Evolutionary conservation across 192 early-diverging fungal genomes (phyloP), one percentile per base, ranked within the genome.

Genomic region (Allomyces arbusculus): DNA sequence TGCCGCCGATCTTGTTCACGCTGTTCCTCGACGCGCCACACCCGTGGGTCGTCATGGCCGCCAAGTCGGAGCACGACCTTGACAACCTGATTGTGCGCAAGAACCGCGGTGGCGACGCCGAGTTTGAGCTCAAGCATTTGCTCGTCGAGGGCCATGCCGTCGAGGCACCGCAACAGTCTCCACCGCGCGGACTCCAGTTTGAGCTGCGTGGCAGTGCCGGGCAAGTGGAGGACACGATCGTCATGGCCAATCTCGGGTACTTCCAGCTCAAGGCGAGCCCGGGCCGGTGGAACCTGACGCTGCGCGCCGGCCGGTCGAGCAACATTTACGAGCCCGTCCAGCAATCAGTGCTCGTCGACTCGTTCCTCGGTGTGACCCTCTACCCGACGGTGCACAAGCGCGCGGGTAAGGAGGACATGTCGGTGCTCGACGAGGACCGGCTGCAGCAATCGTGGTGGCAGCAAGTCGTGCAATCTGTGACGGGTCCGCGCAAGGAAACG

Each of bases 181-280:
- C 95, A 4, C 92, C 92, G 61, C 87, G 93, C 16, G 94, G 94
- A 0, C 79, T 91, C 12, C 92, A 99, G 72, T 89, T 94, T 61
- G 78, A 87, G 23, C 83, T 99, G 19, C 10, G 90, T 90, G 26
- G 25, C 66, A 0, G 70, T 73, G 0, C 66, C 69, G 1, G 63
- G 9, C 80, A 83, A 11, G 78, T 87, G 50, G 84, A 86, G 0
- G 95, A 94, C 68, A 99, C 94, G 5, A 91, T 95, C 58, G 91
- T 95, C 1, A 99, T 99, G 95, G 90, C 91, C n/a, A 99, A 99
- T 58, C 79, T 94, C 19, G 95, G 95, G 4, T 99, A 99, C 69
- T 75, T 99, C 64, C 95, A 99, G 74, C 80, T 99, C 63, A 91
- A 94, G 72, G 92, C 92, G 6, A 83, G 83, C 66, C 91, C 94